Evolutionary conservation across 2,329 filamentous ascomycete genomes (phyloP).

Genomic region (Phialemonium atrogriseum): DNA sequence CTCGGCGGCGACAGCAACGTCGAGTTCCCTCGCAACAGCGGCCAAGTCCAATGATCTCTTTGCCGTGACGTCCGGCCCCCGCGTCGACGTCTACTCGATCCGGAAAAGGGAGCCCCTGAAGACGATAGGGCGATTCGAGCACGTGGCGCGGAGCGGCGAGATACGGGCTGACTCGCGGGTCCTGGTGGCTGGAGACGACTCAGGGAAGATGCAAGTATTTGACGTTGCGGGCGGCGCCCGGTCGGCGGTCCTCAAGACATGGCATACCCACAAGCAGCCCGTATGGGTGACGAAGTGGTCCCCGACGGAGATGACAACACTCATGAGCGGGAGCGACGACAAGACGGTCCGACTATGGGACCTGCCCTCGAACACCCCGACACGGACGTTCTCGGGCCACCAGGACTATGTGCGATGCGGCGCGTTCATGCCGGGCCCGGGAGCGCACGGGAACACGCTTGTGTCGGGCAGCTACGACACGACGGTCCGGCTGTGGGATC

Average conservation of each 20-base stretch:
- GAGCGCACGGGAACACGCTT: conserved; percentile 61
- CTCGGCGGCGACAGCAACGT: conserved; percentile 27
- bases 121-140: conserved; percentile 88
- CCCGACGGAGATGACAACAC: conserved; percentile 73
- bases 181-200: conserved; percentile 84
- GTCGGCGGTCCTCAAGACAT: conserved; percentile 88
- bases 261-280: conserved; percentile 89
- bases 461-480: conserved; percentile 92
- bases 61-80: conserved; percentile 87
- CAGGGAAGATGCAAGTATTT: conserved; percentile 89
- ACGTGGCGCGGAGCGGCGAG: conserved; percentile 82
- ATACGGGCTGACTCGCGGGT: conserved; percentile 84
- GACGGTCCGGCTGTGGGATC: conserved; percentile 90
- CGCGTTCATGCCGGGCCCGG: conserved; percentile 68
- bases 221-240: conserved; percentile 61
- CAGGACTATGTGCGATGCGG: conserved; percentile 87
- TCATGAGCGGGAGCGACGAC: conserved; percentile 90
- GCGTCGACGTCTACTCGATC: conserved; percentile 89
- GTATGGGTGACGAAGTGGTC: conserved; percentile 90
- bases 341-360: conserved; percentile 92
- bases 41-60: conserved; percentile 61
- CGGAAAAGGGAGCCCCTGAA: conserved; percentile 87
- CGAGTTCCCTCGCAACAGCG: conserved; percentile 29
- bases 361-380: conserved; percentile 69
- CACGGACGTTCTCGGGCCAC: conserved; percentile 75